Evolutionary conservation across 2,329 filamentous ascomycete genomes (phyloP), one percentile per base, ranked within the genome.

Genomic region (Escovopsis sp.): DNA sequence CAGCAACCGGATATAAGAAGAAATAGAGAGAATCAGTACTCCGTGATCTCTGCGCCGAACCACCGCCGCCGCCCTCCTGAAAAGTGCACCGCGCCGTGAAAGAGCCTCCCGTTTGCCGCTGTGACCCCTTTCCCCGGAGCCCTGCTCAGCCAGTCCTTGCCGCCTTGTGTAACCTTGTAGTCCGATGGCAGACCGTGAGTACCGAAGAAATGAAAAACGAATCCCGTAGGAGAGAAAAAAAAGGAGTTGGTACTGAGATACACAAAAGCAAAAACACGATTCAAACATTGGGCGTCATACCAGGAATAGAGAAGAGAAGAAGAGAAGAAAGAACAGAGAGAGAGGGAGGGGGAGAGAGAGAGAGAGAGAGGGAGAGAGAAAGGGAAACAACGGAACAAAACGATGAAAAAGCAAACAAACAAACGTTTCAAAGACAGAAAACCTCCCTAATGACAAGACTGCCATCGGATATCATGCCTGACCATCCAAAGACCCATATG

Each of bases 1-100:
- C 41, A 43, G 43, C 41, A 35, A 43, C 41, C 37, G 39, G 20
- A 20, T 20, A 20, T 20, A 20, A 20, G 20, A 20, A 20, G 20
- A 20, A 20, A 20, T 3, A 20, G 20, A 20, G 20, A 20, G 20
- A 20, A 20, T 45, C 43, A 43, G 37, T 45, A 45, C 43, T 45
- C 43, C 43, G 41, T 43, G 37, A 43, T 41, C 40, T 39, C 43
- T 45, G 43, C 43, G 43, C 43, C 43, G 39, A 45, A 45, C 43
- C 43, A 34, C 43, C 40, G 34, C 43, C 16, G 20, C 20, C n/a
- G n/a, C 35, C 35, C 11, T 30, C 27, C 24, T 31, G 34, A 38
- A 45, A 42, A 43, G 42, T 43, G 43, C 43, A 45, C 43, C 43
- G 43, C 43, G 43, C 43, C 43, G 39, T 45, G 41, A 45, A 45